Base-by-base conservation (phyloP, 768 basidiomycete species). In the Nidula microcarpa region DNA sequence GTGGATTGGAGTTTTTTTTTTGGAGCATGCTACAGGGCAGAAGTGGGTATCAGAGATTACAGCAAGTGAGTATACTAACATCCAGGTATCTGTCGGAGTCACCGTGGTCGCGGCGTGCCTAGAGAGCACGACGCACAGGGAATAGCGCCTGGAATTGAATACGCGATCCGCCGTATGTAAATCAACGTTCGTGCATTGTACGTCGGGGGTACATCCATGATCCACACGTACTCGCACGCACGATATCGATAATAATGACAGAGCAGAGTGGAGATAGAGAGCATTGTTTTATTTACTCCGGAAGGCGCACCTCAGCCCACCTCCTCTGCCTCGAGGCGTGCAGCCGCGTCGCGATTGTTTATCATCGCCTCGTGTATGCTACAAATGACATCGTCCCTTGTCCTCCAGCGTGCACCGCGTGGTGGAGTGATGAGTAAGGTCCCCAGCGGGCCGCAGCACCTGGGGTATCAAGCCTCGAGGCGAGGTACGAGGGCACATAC, bases 361-460 rank as follows among this genome's bases (percentile, higher is more conserved):
- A 57, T 54, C 53, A 46, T 17, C 34, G 54, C 54, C 54, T 55
- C 54, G 54, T 55, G 54, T 44, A 52, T 52, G 50, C 36, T 51
- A 55, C 54, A 55, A 55, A 55, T 55, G 51, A 55, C 55, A 55
- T 55, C 23, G 23, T 30, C 23, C 23, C 23, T 30, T 30, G 23
- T 30, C 23, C 23, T 30, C 23, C 23, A 30, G 23, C 23, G 3
- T 30, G 23, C 23, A 30, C 23, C 23, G 23, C 23, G 23, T 30
- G 23, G 23, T 30, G 23, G n/a, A n/a, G n/a, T n/a, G n/a, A n/a
- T n/a, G n/a, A n/a, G n/a, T n/a, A n/a, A n/a, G 23, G 23, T 30
- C 23, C 23, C 23, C 23, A 30, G 23, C 23, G 23, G 23, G 23
- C 23, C 23, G 23, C 23, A 30, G 23, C 4, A 30, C 4, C 23